Conservation (phyloP, 2,329 filamentous ascomycete genomes). For the Aureobasidium sp. region DNA sequence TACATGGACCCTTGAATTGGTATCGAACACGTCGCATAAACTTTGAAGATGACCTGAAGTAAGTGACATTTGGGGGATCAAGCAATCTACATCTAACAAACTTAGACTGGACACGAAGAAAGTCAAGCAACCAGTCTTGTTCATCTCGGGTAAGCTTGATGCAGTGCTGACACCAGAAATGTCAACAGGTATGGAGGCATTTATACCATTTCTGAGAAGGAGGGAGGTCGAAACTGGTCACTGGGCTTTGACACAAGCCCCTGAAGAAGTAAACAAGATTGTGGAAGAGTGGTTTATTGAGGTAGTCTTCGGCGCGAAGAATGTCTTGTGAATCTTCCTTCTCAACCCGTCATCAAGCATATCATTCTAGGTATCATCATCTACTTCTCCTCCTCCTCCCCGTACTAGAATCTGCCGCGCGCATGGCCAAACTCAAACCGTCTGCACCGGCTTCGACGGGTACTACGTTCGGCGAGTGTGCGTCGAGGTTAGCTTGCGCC, state of each 20-base stretch:
- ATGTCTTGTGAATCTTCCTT: neutral
- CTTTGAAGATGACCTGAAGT: constrained; percentile 62
- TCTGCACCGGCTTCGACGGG: neutral
- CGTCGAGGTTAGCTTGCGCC: constrained; percentile 23
- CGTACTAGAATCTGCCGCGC: too few relatives aligned
- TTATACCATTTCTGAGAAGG: neutral
- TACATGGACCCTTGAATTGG: constrained; percentile 81
- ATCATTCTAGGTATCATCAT: too few relatives aligned
- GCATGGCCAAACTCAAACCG: neutral
- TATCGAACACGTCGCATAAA: constrained; percentile 72
- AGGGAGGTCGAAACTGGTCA: constrained; percentile 64
- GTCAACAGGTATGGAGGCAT: neutral
- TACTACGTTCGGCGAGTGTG: neutral
- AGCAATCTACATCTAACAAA: neutral
- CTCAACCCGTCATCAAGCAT: neutral
- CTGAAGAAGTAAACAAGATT: constrained; percentile 24
- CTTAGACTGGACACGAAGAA: constrained; percentile 38
- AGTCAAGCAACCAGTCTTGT: constrained; percentile 53
- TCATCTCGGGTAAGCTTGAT: constrained; percentile 68
- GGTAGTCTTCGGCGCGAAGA: neutral
- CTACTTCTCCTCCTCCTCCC: too few relatives aligned
- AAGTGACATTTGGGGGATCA: constrained; percentile 18
- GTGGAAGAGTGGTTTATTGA: neutral
- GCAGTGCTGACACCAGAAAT: constrained; percentile 59
- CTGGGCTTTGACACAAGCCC: constrained; percentile 75